A percentile compares a stretch with the other conserved stretches of the same genome.
phyloP scores from a whole-genome alignment of 371 early-diverging fungal genomes.

The Choanephora cucurbitarum region DNA sequence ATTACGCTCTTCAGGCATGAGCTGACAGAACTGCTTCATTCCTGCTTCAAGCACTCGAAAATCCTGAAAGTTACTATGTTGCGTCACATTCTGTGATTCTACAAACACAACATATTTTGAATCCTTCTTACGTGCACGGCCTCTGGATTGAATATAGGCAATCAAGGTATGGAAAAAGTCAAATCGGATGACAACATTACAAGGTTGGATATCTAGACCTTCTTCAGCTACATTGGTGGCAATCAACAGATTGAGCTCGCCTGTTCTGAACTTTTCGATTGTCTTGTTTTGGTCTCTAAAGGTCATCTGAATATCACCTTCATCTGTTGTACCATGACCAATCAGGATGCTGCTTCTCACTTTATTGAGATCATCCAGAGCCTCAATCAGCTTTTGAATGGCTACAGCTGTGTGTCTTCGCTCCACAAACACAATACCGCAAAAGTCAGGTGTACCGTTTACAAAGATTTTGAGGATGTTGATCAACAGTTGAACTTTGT shows the following conservation, averaged over 20 bases:
- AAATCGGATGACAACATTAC: constrained; percentile 92
- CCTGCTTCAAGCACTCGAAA: constrained; percentile 51
- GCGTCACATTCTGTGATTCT: constrained; percentile 52
- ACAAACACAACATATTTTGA: constrained; percentile 78
- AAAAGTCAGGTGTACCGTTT: constrained; percentile 49
- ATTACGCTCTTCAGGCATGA: constrained; percentile 51
- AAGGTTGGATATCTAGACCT: constrained; percentile 95
- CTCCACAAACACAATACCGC: constrained; percentile 86
- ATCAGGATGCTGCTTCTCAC: constrained; percentile 63
- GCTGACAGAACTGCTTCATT: constrained; percentile 56
- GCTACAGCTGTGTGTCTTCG: constrained; percentile 75
- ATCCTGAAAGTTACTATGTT: constrained; percentile 38
- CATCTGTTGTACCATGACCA: constrained; percentile 64
- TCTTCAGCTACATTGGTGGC: constrained; percentile 97
- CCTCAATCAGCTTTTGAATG: constrained; percentile 54
- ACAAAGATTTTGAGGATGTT: constrained; percentile 47
- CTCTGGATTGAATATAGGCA: constrained; percentile 91
- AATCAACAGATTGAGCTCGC: constrained; percentile 76
- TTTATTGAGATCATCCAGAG: constrained; percentile 39
- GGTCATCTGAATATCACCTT: constrained; percentile 62
- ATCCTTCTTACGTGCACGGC: constrained; percentile 81
- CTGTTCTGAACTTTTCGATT: constrained; percentile 71
- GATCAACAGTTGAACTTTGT: constrained; percentile 64
- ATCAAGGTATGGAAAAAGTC: constrained; percentile 76
- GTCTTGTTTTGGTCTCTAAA: constrained; percentile 64